A percentile compares a stretch with the other conserved stretches of the same genome.
These are phyloP conservation scores for Huntiella abstrusa DNA, from an alignment of 2,329 filamentous ascomycete species.

Conservation along the genomic window DNA sequence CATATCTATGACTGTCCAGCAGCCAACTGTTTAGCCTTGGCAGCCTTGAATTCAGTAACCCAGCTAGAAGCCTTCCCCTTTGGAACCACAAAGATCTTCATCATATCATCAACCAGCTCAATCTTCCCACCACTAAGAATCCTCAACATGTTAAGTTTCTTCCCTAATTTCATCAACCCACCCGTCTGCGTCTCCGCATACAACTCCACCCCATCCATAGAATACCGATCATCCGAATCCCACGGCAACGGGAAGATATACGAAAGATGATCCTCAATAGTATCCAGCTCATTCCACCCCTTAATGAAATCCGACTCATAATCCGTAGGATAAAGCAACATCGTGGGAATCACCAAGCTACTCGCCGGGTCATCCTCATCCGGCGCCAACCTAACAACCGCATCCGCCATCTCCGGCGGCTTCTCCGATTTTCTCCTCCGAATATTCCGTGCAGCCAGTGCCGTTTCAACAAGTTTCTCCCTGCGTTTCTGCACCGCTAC, in stretches of 20 bases:
- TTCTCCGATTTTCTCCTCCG: conserved; percentile 44
- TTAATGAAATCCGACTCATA: conserved; percentile 84
- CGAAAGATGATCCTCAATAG: conserved; percentile 54
- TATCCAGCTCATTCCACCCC: conserved; percentile 59
- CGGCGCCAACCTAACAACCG: conserved; percentile 46
- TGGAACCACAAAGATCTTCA: conserved; percentile 69
- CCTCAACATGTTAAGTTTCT: conserved; percentile 60
- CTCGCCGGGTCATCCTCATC: conserved; percentile 48
- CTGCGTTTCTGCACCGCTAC: conserved; percentile 36
- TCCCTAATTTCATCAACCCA: conserved; percentile 75
- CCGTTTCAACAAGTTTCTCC: conserved; percentile 41
- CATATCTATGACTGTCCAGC: too few species aligned
- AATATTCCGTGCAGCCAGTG: conserved; percentile 53
- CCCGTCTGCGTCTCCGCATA: conserved; percentile 71
- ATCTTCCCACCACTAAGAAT: conserved; percentile 58
- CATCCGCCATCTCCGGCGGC: conserved; percentile 78
- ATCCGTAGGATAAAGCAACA: conserved; percentile 70
- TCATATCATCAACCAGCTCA: conserved; percentile 71
- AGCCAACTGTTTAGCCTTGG: conserved; percentile 33
- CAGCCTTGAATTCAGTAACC: conserved; percentile 68
- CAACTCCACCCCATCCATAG: conserved; percentile 50
- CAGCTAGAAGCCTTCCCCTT: conserved; percentile 50
- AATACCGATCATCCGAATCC: conserved; percentile 55
- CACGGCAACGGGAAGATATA: conserved; percentile 83
- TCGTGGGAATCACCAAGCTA: conserved; percentile 53